Evolutionary conservation across 2,329 filamentous ascomycete genomes (phyloP).

Genomic region (Curvularia eragrostidis): DNA sequence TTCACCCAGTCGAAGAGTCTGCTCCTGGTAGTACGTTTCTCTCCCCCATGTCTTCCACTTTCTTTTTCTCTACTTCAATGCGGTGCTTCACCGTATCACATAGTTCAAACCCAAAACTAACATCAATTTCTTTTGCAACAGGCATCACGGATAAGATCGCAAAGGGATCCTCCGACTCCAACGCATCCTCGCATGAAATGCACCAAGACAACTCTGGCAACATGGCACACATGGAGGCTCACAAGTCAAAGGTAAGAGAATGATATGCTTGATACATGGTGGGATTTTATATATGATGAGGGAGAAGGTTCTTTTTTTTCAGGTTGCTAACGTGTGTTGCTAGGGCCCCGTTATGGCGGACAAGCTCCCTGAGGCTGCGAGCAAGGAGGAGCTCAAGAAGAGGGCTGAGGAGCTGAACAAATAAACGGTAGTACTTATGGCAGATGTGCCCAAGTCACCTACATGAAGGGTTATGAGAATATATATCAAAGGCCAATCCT

Average conservation of each 20-base stretch:
- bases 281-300: background rate
- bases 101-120: conserved; percentile 1
- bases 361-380: conserved; percentile 53
- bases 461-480: background rate
- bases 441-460: background rate
- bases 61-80: background rate
- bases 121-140: conserved; percentile 21
- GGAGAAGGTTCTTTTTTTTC: background rate
- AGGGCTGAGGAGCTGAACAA: conserved; percentile 60
- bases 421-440: conserved; percentile 31
- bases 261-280: background rate
- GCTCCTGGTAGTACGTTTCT: conserved; percentile 48
- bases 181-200: conserved; percentile 46
- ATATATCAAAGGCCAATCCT: background rate
- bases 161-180: conserved; percentile 54
- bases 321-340: conserved; percentile 16
- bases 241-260: conserved; percentile 50
- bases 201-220: conserved; percentile 46
- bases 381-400: conserved; percentile 59
- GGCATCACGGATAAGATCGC: conserved; percentile 56
- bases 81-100: too few species aligned
- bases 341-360: conserved; percentile 56
- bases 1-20: conserved; percentile 52
- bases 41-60: background rate
- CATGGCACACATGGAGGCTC: conserved; percentile 45